Evolutionary conservation across 1,284 basidiomycete species (phyloP).

Genomic region (Cryptococcus sp.): DNA sequence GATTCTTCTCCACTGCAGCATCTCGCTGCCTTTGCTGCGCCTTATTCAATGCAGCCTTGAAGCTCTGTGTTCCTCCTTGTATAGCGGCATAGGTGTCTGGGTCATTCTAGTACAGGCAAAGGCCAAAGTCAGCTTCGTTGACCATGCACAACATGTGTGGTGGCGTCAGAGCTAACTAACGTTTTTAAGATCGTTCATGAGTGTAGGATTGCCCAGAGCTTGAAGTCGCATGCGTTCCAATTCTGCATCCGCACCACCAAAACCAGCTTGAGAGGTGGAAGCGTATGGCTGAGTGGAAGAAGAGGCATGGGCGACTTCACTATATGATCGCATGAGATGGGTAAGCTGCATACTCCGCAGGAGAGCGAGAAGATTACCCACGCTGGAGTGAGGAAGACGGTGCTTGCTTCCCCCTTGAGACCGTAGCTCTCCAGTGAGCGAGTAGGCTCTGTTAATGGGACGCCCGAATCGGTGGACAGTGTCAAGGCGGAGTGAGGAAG

Average conservation of each 20-base stretch:
- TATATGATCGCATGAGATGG: constrained; percentile 32
- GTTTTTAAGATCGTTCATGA: constrained; percentile 73
- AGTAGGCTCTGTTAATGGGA: constrained; percentile 30
- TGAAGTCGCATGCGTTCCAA: constrained; percentile 88
- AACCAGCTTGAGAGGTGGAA: constrained; percentile 10
- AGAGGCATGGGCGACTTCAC: constrained; percentile 3
- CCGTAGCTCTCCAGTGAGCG: constrained; percentile 44
- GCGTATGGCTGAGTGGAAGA: constrained; percentile 35
- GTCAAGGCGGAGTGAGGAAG: constrained; percentile 25
- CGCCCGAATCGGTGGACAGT: constrained; percentile 44
- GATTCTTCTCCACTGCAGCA: constrained; percentile 61
- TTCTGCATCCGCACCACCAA: constrained; percentile 63
- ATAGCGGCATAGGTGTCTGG: constrained; percentile 78
- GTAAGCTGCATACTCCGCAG: neutral
- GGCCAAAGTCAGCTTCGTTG: neutral
- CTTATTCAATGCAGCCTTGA: constrained; percentile 70
- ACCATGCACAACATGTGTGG: constrained; percentile 1
- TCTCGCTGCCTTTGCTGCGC: constrained; percentile 63
- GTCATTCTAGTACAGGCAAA: constrained; percentile 59
- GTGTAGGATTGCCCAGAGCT: constrained; percentile 73
- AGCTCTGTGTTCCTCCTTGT: constrained; percentile 65
- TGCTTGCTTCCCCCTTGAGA: constrained; percentile 33
- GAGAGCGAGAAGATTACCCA: constrained; percentile 18
- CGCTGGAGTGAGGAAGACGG: constrained; percentile 46
- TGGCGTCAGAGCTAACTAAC: constrained; percentile 53